Evolutionary conservation across 176 grass and related monocot genomes (phyloP).

Genomic region (Triticum urartu): DNA sequence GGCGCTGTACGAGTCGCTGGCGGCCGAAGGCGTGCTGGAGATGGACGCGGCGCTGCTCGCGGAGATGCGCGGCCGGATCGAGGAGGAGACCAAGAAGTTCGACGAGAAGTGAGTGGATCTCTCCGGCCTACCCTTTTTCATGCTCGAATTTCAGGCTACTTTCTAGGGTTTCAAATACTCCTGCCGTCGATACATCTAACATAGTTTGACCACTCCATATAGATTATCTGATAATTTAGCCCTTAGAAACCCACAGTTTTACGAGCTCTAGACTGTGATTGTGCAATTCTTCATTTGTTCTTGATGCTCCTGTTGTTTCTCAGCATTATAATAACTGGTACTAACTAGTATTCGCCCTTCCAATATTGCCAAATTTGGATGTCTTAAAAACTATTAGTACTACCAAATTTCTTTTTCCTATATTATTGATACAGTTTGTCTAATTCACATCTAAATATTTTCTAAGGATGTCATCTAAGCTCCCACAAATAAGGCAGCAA

Average conservation of each 20-base stretch:
- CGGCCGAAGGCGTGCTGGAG: conserved; percentile 58
- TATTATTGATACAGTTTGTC: background rate
- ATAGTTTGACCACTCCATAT: background rate
- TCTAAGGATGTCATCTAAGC: too few relatives aligned
- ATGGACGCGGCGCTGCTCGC: conserved; percentile 69
- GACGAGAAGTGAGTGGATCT: conserved; percentile 88
- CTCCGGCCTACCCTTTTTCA: background rate
- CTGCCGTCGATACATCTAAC: background rate
- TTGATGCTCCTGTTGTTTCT: background rate
- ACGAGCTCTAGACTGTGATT: background rate
- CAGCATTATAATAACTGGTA: background rate
- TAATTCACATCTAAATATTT: too few relatives aligned
- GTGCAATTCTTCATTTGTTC: background rate
- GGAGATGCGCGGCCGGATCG: conserved; percentile 70
- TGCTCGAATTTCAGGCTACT: background rate
- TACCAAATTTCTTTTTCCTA: background rate
- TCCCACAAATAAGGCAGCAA: too few relatives aligned
- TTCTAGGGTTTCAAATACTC: conserved; percentile 21
- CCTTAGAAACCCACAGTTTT: background rate
- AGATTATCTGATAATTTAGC: conserved; percentile 1
- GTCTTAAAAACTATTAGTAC: background rate
- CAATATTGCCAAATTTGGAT: background rate
- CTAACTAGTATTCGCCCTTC: background rate
- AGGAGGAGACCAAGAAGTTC: conserved; percentile 78
- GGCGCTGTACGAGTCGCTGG: conserved; percentile 75